phyloP scores from a whole-genome alignment of 2,329 filamentous ascomycete genomes.

The Neonectria magnoliae region DNA sequence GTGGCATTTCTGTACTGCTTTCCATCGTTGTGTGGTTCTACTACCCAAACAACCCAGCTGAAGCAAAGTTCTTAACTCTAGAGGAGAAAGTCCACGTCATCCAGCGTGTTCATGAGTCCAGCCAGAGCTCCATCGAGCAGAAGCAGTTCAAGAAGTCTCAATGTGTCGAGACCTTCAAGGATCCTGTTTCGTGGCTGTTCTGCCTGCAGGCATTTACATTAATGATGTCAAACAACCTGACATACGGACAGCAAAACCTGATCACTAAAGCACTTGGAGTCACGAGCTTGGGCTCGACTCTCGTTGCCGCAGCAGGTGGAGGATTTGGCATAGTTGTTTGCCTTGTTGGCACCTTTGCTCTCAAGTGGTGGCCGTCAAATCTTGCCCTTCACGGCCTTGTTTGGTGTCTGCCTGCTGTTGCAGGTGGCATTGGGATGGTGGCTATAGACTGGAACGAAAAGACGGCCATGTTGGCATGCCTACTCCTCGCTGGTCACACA shows the following conservation, averaged over 20 bases:
- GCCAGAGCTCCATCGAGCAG: slow-evolving; percentile 50
- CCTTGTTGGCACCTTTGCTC: slow-evolving; percentile 44
- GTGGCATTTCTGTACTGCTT: slow-evolving; percentile 47
- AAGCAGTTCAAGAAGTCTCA: slow-evolving; percentile 48
- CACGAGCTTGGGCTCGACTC: slow-evolving; percentile 50
- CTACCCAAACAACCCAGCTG: slow-evolving; percentile 52
- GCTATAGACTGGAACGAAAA: slow-evolving; percentile 40
- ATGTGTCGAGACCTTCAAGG: slow-evolving; percentile 42
- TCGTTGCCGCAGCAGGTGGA: slow-evolving; percentile 50
- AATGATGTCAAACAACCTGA: slow-evolving; percentile 52
- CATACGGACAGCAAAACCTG: slow-evolving; percentile 52
- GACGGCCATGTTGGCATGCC: slow-evolving; percentile 34
- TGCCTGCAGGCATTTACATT: slow-evolving; percentile 45
- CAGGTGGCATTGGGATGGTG: slow-evolving; percentile 41
- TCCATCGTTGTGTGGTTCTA: slow-evolving; percentile 48
- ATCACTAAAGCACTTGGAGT: slow-evolving; percentile 49
- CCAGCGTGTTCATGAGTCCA: slow-evolving; percentile 44
- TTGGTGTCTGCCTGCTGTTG: slow-evolving; percentile 41
- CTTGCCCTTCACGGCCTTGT: slow-evolving; percentile 44
- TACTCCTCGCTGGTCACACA: slow-evolving; percentile 46
- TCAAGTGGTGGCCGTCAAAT: slow-evolving; percentile 45
- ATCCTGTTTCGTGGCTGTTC: slow-evolving; percentile 47
- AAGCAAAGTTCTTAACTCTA: slow-evolving; percentile 50
- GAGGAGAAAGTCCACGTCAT: slow-evolving; percentile 54
- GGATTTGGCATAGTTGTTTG: slow-evolving; percentile 47